Conservation (phyloP, 2,329 filamentous ascomycete genomes). For the Orbilia blumenaviensis region DNA sequence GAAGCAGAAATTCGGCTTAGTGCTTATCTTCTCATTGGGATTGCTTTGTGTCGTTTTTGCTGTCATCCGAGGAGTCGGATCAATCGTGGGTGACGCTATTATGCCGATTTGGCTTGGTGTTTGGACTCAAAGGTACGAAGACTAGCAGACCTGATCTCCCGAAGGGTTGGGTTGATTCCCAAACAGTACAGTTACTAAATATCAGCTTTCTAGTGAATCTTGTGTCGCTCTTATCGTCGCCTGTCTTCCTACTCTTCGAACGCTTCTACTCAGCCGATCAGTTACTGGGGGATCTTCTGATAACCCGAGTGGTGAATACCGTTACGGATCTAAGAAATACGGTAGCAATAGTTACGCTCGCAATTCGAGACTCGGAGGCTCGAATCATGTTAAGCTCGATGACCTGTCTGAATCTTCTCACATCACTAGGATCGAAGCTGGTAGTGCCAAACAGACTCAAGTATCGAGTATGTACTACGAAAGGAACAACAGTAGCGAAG, state of each 20-base stretch:
- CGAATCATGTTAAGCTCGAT: slow-evolving; percentile 43
- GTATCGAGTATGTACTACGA: slow-evolving; percentile 45
- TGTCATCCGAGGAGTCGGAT: slow-evolving; percentile 57
- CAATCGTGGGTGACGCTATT: slow-evolving; percentile 45
- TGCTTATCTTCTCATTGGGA: slow-evolving; percentile 58
- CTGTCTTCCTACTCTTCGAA: slow-evolving; percentile 48
- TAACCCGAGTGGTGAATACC: slow-evolving; percentile 16
- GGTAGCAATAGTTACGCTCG: slow-evolving; percentile 37
- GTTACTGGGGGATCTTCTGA: slow-evolving; percentile 39
- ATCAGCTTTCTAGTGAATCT: slow-evolving; percentile 15
- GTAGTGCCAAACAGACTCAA: slow-evolving; percentile 21
- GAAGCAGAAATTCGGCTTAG: slow-evolving; percentile 58
- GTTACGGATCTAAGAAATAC: slow-evolving; percentile 46
- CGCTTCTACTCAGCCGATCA: slow-evolving; percentile 33
- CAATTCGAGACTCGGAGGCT: slow-evolving; percentile 22
- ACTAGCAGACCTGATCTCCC: not conserved
- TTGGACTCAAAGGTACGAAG: slow-evolving; percentile 48
- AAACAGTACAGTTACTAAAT: slow-evolving; percentile 2
- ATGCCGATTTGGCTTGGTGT: slow-evolving; percentile 50
- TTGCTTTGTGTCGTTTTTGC: slow-evolving; percentile 59
- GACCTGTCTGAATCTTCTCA: slow-evolving; percentile 50
- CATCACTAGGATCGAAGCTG: slow-evolving; percentile 44
- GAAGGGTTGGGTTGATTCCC: too few species aligned
- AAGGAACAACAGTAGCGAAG: slow-evolving; percentile 47
- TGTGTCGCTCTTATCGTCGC: slow-evolving; percentile 52